Base-by-base conservation (phyloP, 805 yeast species). In the Brettanomyces custersianus region DNA sequence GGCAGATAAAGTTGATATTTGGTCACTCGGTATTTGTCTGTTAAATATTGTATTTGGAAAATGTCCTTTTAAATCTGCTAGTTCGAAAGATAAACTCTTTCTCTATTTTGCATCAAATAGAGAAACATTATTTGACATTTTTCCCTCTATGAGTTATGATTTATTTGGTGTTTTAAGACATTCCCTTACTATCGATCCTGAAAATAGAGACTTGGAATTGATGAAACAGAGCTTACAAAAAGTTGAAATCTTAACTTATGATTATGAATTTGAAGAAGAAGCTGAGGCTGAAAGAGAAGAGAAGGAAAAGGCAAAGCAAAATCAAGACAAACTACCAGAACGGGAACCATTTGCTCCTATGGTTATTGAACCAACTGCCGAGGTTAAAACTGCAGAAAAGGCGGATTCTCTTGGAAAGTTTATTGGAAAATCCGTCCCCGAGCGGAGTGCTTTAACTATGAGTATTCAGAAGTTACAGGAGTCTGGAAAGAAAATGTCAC, bases 81-180 rank as follows among this genome's bases (percentile, higher is more conserved):
- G 79, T 46, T 76, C 78, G 10, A 51, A 52, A 22, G 96, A 87
- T 60, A 83, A 82, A 51, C 63, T 88, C 34, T 88, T 87, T 56
- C 62, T 82, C 48, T 88, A 85, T 59, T 88, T 83, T 63, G 88
- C 90, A 10, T 73, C 80, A 23, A 83, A 84, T 49, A 72, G 96
- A 46, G 96, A 90, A 57, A 81, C 94, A 2, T 63, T 90, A 32
- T 87, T 86, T 60, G 97, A 90, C 60, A 82, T 87, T 29, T 90
- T 88, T 55, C 87, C 95, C 13, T 66, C 87, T 4, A 80, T 90
- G 86, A 75, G 92, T 35, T 77, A 74, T 35, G 96, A 87, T 51
- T 70, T 87, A 49, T 90, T 86, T 54, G 74, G 80, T n/a, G 94
- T 84, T 0, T 68, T 88, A 52, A 71, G 95, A 39, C 73, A 74